A percentile compares a stretch with the other conserved stretches of the same genome.
Evolutionary conservation across 108 stramenopile genomes (phyloP).

Genomic region (Stephanodiscus triporus): DNA sequence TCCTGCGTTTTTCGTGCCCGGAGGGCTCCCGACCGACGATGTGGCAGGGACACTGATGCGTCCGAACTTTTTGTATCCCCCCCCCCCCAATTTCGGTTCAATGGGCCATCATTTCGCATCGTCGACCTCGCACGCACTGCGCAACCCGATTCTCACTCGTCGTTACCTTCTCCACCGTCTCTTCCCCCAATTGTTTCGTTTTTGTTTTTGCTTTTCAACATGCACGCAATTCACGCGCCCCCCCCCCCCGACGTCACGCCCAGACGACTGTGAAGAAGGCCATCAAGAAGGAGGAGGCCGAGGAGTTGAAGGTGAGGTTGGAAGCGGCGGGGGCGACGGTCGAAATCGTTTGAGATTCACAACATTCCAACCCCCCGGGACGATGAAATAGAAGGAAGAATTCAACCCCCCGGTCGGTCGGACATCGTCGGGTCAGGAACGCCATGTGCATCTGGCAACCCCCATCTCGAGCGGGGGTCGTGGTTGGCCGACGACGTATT

Average conservation of each 20-base stretch:
- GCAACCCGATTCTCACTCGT: background rate
- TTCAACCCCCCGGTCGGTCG: background rate
- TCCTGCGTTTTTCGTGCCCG: background rate
- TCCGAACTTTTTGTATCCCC: background rate
- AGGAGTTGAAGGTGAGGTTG: constrained; percentile 80
- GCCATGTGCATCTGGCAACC: background rate
- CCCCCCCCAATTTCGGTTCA: background rate
- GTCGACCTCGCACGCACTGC: too few species aligned
- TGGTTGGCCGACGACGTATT: background rate
- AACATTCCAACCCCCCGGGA: background rate
- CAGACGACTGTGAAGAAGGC: constrained; percentile 69
- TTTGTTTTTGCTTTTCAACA: too few species aligned
- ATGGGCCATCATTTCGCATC: too few species aligned
- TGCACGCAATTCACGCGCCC: too few species aligned
- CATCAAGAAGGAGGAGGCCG: constrained; percentile 82
- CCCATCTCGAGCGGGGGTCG: background rate
- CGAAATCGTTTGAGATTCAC: constrained; percentile 71
- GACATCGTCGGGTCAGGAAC: background rate
- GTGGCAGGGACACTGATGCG: constrained; percentile 12
- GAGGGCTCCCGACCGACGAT: constrained; percentile 4
- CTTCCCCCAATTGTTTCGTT: too few species aligned
- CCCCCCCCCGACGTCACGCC: too few species aligned
- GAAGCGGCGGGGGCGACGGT: constrained; percentile 81
- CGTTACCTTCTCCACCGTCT: too few species aligned
- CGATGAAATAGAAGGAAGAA: background rate